A percentile compares a stretch with the other conserved stretches of the same genome.
These are phyloP conservation scores for Pseudogymnoascus verrucosus DNA, from an alignment of 2,329 filamentous ascomycete species.

Conservation along the genomic window DNA sequence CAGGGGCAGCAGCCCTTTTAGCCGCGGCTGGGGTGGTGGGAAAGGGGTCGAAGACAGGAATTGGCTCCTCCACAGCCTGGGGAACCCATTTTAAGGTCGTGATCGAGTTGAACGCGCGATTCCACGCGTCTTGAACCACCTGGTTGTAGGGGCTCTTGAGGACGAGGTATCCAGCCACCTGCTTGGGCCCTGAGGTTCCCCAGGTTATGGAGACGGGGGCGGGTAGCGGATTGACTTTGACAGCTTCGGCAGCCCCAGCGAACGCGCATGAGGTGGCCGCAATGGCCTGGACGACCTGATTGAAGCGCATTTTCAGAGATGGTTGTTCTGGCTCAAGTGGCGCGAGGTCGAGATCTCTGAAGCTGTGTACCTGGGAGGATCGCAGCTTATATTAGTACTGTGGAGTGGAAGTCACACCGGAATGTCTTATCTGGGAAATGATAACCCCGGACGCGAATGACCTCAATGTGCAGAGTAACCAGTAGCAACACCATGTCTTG, in stretches of 20 bases:
- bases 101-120: slow-evolving; percentile 41
- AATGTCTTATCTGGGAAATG: slow-evolving; percentile 6
- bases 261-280: slow-evolving; percentile 22
- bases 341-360: not conserved
- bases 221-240: slow-evolving; percentile 46
- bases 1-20: slow-evolving; percentile 15
- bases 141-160: slow-evolving; percentile 32
- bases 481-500: slow-evolving; percentile 4
- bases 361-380: not conserved
- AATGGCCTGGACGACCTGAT: slow-evolving; percentile 5
- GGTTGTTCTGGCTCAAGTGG: not conserved
- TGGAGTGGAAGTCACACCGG: not conserved
- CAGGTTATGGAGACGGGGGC: slow-evolving; percentile 45
- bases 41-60: slow-evolving; percentile 42
- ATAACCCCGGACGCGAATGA: not conserved
- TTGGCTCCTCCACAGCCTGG: slow-evolving; percentile 43
- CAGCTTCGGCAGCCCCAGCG: slow-evolving; percentile 33
- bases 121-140: slow-evolving; percentile 40
- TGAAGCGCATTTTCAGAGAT: slow-evolving; percentile 16
- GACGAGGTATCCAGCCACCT: slow-evolving; percentile 31
- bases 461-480: not conserved
- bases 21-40: slow-evolving; percentile 29
- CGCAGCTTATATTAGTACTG: slow-evolving; percentile 4
- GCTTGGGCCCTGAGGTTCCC: slow-evolving; percentile 42
- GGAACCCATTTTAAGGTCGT: slow-evolving; percentile 45